phyloP scores from a whole-genome alignment of 768 basidiomycete genomes.

The Leccinum uliginosum region DNA sequence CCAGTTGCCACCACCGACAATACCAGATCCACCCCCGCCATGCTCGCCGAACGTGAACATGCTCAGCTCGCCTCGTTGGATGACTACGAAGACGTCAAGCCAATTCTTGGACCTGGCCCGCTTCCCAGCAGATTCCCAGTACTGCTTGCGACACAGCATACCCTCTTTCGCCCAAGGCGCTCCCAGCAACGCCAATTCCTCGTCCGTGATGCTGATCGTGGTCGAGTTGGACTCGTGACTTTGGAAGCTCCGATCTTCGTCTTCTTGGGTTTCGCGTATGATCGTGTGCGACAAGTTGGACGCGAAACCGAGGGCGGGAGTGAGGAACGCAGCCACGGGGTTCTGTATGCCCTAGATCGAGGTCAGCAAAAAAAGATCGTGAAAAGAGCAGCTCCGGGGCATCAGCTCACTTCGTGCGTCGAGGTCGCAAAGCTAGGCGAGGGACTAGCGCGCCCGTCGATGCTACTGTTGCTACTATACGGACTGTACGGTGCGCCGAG shows the following conservation, averaged over 20 bases:
- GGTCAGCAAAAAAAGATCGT: not conserved
- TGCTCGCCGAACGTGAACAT: conserved; percentile 94
- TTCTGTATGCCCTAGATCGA: conserved; percentile 50
- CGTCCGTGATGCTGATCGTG: conserved; percentile 85
- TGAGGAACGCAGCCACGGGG: conserved; percentile 65
- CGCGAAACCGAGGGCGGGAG: conserved; percentile 92
- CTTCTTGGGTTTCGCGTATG: conserved; percentile 90
- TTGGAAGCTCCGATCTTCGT: conserved; percentile 65
- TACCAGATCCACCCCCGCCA: conserved; percentile 53
- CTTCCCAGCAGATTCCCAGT: conserved; percentile 83
- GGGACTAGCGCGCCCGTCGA: conserved; percentile 89
- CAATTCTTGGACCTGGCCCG: conserved; percentile 86
- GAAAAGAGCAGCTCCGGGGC: not conserved
- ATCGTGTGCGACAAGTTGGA: conserved; percentile 95
- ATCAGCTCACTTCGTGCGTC: conserved; percentile 63
- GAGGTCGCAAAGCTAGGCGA: conserved; percentile 90
- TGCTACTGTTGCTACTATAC: conserved; percentile 78
- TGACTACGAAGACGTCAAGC: conserved; percentile 95
- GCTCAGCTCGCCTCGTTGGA: conserved; percentile 88
- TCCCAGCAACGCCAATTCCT: conserved; percentile 91
- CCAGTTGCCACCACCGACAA: conserved; percentile 97
- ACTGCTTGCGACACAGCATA: conserved; percentile 90
- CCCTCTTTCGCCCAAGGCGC: conserved; percentile 99
- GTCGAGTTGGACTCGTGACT: conserved; percentile 66
- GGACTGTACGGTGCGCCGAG: conserved; percentile 69